Percentiles rank a stretch among this genome's conserved stretches.
Conservation (phyloP, 306 rosid species). For the Ormosia emarginata region DNA sequence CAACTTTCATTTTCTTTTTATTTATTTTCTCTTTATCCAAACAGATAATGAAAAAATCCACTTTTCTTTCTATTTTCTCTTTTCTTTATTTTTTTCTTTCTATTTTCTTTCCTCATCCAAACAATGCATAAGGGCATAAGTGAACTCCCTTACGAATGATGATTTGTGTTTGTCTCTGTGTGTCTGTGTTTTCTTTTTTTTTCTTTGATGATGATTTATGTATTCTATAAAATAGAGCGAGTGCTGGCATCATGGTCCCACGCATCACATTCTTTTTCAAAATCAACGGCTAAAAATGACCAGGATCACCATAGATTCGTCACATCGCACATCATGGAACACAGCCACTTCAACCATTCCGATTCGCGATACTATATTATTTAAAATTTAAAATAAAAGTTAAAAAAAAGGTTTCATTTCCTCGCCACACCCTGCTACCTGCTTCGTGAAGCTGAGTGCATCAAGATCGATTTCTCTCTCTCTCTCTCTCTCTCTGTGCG, state of each 20-base stretch:
- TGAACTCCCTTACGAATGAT: too few relatives aligned
- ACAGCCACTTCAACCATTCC: neutral
- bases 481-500: neutral
- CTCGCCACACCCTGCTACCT: constrained; percentile 26
- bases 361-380: neutral
- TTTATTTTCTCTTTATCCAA: too few relatives aligned
- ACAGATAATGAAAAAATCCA: too few relatives aligned
- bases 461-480: constrained; percentile 17
- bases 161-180: too few relatives aligned
- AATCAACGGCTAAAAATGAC: constrained; percentile 26
- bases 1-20: too few relatives aligned
- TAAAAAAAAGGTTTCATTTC: constrained; percentile 20
- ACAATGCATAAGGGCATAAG: too few relatives aligned
- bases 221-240: too few relatives aligned
- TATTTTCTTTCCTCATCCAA: too few relatives aligned
- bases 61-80: too few relatives aligned
- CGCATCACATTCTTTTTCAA: neutral
- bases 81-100: too few relatives aligned
- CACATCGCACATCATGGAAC: constrained; percentile 8
- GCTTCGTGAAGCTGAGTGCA: constrained; percentile 15
- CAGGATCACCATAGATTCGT: neutral
- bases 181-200: too few relatives aligned
- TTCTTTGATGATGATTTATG: too few relatives aligned
- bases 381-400: neutral
- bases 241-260: neutral